phyloP scores from a whole-genome alignment of 148 eudicot genomes.

The Rhododendron ferrugineum region DNA sequence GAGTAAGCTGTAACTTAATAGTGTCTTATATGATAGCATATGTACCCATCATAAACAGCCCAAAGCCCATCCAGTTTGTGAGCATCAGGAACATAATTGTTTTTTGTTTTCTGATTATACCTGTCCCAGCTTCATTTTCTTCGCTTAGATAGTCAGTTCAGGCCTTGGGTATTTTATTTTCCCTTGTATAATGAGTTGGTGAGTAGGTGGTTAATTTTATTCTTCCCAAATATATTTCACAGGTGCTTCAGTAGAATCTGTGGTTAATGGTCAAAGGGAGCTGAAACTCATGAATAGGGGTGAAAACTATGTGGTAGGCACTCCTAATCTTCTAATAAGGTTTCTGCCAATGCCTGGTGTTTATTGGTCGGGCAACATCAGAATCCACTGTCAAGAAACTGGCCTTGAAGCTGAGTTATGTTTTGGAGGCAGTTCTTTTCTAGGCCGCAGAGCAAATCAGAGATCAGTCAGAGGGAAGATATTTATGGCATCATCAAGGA shows the following conservation, averaged over 20 bases:
- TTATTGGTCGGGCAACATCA: slow-evolving; percentile 65
- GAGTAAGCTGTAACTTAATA: background rate
- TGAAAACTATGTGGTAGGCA: slow-evolving; percentile 58
- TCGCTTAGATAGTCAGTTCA: background rate
- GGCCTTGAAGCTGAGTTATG: slow-evolving; percentile 54
- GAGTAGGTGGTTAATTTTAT: background rate
- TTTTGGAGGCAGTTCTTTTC: slow-evolving; percentile 42
- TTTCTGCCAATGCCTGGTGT: slow-evolving; percentile 64
- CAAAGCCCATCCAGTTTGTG: background rate
- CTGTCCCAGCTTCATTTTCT: background rate
- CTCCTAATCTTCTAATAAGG: slow-evolving; percentile 59
- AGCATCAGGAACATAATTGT: background rate
- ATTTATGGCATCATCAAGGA: slow-evolving; percentile 27
- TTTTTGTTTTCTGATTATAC: background rate
- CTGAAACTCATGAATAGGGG: slow-evolving; percentile 43
- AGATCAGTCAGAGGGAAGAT: slow-evolving; percentile 60
- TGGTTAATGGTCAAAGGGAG: slow-evolving; percentile 46
- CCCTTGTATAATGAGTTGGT: background rate
- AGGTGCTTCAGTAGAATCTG: slow-evolving; percentile 62
- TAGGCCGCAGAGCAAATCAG: slow-evolving; percentile 28
- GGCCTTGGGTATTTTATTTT: background rate
- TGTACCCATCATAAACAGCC: background rate
- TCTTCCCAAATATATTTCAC: background rate
- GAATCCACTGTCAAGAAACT: slow-evolving; percentile 57
- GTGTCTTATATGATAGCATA: background rate